Base-by-base conservation (phyloP, 257 asterid species). In the Solanum ossicruentum region DNA sequence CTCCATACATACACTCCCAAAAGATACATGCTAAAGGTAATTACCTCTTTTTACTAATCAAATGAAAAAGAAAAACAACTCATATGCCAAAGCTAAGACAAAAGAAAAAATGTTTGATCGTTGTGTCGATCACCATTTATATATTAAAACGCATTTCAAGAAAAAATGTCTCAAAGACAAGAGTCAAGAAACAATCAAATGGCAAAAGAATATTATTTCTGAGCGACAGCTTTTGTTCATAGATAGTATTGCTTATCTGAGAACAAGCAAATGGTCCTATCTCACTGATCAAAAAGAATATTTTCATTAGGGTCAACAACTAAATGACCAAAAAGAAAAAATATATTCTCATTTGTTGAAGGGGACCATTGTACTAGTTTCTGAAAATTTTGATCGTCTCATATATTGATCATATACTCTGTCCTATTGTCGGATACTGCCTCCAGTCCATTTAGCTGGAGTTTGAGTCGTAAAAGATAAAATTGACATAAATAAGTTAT, bases 331-430 rank as follows among this genome's bases (percentile, higher is more conserved):
- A 85, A 81, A 84, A 83, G 56, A 83, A 77, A 85, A 75, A 84
- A 16, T 7, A 26, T 65, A 28, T 89, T 92, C 93, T 89, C 83
- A 86, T 85, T 85, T 90, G 92, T 81, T 86, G 85, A 85, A 78
- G 90, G 92, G 94, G 96, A 89, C 93, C 95, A 85, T 83, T 65
- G 82, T 81, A 65, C 89, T 58, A 80, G 58, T 67, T 49, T 17
- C 85, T 67, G 60, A 77, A 77, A 70, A 82, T 84, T 85, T 61
- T 86, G 84, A 82, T 83, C 55, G 65, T 87, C 89, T 39, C 52
- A 39, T 70, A 5, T 4, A 71, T 70, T 85, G 86, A 89, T 78
- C 26, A 69, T 88, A 56, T 79, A n/a, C n/a, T n/a, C n/a, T n/a
- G n/a, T n/a, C n/a, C n/a, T n/a, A n/a, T n/a, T 57, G 84, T 88